Base-by-base conservation (phyloP, 352 stramenopile species). In the Phytophthora hybrid region DNA sequence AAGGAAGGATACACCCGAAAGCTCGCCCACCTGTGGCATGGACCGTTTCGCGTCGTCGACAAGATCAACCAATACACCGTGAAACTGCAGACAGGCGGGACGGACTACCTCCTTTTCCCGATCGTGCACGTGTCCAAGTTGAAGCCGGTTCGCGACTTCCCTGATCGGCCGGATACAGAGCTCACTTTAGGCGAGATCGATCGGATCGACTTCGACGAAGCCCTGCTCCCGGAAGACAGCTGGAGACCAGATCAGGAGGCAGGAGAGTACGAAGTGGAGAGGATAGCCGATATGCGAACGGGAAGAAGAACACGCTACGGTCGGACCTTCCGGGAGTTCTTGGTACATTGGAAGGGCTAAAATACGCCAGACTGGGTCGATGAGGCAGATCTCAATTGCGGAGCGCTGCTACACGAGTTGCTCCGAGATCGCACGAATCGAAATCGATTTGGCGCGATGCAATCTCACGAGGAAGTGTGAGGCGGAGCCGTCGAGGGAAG, bases 121-220 rank as follows among this genome's bases (percentile, higher is more conserved):
- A 47, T 47, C 14, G 39, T 47, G 5, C 39, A 47, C 16, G 39
- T 47, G 11, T 47, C 39, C 0, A 47, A 47, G 39, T 13, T 47
- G 13, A n/a, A 47, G 39, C 13, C 13, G 39, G 39, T 47, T 3
- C 10, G 13, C 2, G 11, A 47, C 0, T 47, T 47, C 4, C 39
- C 39, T 6, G 39, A 47, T 47, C 39, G 39, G 13, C 39, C 13
- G 1, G 1, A 7, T 0, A 47, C 13, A 0, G 23, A 4, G 16
- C 39, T 47, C 3, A 19, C 13, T 1, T 3, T 47, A 3, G 13
- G 16, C 39, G 39, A 47, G 3, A 3, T 13, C 29, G 37, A 63
- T 54, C 57, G 57, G 5, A n/a, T 63, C 6, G 57, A 63, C 26
- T 63, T 63, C 23, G 16, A 63, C 14, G 57, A 63, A 8, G 4